Percentiles rank a stretch among this genome's conserved stretches.
Conservation (phyloP, 2,329 filamentous ascomycete species). For the Lecanicillium sp. region DNA sequence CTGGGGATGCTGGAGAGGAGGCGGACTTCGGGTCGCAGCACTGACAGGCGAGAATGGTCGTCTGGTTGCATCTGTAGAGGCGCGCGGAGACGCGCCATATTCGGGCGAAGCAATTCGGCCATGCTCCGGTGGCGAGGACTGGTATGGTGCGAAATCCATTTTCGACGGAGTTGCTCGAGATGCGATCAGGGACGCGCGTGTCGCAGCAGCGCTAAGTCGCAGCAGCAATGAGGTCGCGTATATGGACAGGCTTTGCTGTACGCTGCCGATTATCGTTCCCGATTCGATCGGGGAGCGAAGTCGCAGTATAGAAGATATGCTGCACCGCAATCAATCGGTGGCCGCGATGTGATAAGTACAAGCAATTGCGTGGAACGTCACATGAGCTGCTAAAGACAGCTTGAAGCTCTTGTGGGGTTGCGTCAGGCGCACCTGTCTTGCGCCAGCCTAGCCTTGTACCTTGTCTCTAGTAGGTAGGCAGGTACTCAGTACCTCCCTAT, state of each 20-base stretch:
- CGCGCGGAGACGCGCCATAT: slow-evolving; percentile 43
- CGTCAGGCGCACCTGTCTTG: slow-evolving; percentile 1
- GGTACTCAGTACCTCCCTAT: too few species aligned
- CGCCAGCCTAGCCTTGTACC: background rate
- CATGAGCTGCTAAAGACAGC: slow-evolving; percentile 4
- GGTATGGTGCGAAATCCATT: slow-evolving; percentile 97
- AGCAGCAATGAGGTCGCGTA: background rate
- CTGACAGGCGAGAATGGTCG: slow-evolving; percentile 46
- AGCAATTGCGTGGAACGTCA: background rate
- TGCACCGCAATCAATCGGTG: background rate
- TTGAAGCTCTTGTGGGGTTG: slow-evolving; percentile 13
- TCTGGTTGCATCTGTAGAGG: slow-evolving; percentile 48
- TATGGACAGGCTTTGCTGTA: too few species aligned
- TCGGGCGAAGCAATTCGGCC: slow-evolving; percentile 71
- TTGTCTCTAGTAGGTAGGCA: background rate
- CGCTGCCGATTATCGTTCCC: background rate
- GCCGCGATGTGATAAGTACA: background rate
- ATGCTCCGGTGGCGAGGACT: slow-evolving; percentile 83
- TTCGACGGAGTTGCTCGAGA: slow-evolving; percentile 16
- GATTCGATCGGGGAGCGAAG: too few species aligned
- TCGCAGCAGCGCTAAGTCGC: background rate
- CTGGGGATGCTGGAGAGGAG: slow-evolving; percentile 43
- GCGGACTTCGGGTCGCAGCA: slow-evolving; percentile 36
- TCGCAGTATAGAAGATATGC: too few species aligned
- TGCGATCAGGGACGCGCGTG: background rate